Conservation (phyloP, 2,329 filamentous ascomycete species). For the Thermochaetoides dissita region DNA sequence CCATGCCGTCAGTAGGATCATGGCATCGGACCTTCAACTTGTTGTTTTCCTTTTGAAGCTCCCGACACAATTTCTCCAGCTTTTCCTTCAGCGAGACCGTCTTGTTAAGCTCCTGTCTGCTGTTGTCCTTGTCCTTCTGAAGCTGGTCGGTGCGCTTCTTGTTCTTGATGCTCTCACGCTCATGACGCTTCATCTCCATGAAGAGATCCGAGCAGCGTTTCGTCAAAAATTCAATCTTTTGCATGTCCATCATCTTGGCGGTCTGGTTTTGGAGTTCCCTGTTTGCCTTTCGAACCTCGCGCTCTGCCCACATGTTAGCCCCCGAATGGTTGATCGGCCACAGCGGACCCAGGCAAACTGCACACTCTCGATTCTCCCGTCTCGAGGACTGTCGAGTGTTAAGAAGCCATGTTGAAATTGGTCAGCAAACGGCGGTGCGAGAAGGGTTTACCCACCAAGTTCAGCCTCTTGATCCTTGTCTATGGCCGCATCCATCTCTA, state of each 20-base stretch:
- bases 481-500: conserved; percentile 83
- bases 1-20: background rate
- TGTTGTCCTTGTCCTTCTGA: conserved; percentile 92
- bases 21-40: conserved; percentile 64
- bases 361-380: no score
- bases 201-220: conserved; percentile 85
- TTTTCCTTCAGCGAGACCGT: conserved; percentile 88
- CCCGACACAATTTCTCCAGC: conserved; percentile 85
- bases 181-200: conserved; percentile 87
- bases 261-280: conserved; percentile 79
- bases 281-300: conserved; percentile 87
- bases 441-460: conserved; percentile 49
- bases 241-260: conserved; percentile 81
- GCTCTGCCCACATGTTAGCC: conserved; percentile 44
- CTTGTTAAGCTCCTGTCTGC: conserved; percentile 77
- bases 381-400: no score
- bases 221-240: conserved; percentile 79
- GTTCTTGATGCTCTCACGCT: conserved; percentile 87
- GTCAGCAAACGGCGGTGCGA: no score
- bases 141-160: conserved; percentile 89
- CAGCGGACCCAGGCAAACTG: no score
- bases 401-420: no score
- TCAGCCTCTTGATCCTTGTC: conserved; percentile 93
- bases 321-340: no score
- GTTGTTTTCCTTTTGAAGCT: conserved; percentile 94